Evolutionary conservation across 176 grass and related monocot genomes (phyloP).

Genomic region (Typha latifolia): DNA sequence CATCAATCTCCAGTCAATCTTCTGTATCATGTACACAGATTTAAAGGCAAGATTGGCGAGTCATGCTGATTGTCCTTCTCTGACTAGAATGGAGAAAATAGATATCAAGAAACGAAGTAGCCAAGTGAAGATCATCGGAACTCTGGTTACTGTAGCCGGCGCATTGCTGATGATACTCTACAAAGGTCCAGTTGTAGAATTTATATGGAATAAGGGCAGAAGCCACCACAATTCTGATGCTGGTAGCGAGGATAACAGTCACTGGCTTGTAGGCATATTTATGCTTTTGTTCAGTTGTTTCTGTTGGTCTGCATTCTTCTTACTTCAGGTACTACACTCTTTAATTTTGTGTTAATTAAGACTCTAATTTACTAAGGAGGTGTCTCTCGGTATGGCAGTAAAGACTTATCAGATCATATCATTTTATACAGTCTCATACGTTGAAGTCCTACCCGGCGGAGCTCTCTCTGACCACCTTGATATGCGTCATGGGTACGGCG

Average conservation of each 20-base stretch:
- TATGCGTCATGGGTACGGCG: constrained; percentile 42
- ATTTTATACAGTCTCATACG: constrained; percentile 52
- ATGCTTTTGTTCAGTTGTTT: constrained; percentile 81
- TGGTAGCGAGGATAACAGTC: constrained; percentile 27
- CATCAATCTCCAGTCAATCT: neutral
- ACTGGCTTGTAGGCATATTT: constrained; percentile 58
- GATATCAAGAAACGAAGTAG: constrained; percentile 43
- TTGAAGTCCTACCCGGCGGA: constrained; percentile 61
- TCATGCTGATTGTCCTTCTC: too few relatives aligned
- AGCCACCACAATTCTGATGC: neutral
- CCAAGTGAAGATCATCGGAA: constrained; percentile 72
- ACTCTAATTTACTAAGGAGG: neutral
- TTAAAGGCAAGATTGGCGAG: too few relatives aligned
- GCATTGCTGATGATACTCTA: constrained; percentile 78
- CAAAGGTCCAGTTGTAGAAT: constrained; percentile 48
- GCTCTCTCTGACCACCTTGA: constrained; percentile 53
- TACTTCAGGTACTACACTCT: constrained; percentile 43
- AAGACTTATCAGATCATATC: neutral
- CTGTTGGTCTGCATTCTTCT: constrained; percentile 83
- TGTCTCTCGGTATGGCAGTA: neutral
- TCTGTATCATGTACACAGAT: neutral
- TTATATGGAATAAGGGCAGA: constrained; percentile 43
- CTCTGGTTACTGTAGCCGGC: constrained; percentile 50
- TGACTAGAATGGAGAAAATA: constrained; percentile 67
- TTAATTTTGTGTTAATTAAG: too few relatives aligned